Evolutionary conservation across 2,329 filamentous ascomycete genomes (phyloP).

Genomic region (Akanthomyces dipterigenus): DNA sequence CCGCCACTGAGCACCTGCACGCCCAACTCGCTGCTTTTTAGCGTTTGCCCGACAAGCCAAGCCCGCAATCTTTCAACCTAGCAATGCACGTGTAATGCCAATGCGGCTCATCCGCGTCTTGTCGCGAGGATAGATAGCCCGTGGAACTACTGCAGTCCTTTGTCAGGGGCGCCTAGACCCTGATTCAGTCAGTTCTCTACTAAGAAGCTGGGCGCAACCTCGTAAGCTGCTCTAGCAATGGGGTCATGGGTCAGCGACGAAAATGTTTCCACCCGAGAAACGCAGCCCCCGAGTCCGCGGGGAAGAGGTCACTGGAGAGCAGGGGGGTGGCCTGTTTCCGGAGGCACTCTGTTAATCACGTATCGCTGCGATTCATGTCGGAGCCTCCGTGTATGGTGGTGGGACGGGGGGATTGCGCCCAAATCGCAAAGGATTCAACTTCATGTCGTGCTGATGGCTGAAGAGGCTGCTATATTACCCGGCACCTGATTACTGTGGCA

Average conservation of each 20-base stretch:
- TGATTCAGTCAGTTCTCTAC: background rate
- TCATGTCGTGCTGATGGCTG: background rate
- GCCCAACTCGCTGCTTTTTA: background rate
- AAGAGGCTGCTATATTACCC: background rate
- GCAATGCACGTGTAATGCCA: background rate
- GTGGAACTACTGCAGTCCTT: background rate
- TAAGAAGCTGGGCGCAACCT: background rate
- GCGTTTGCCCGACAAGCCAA: background rate
- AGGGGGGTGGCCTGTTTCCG: background rate
- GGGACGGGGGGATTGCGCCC: background rate
- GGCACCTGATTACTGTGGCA: no score
- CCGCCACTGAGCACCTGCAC: background rate
- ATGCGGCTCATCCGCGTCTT: background rate
- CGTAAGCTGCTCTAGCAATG: background rate
- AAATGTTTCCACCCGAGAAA: background rate
- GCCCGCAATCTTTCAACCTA: background rate
- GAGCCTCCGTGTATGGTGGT: background rate
- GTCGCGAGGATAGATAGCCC: background rate
- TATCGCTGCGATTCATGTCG: conserved; percentile 1
- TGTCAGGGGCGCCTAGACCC: background rate
- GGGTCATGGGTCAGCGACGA: background rate
- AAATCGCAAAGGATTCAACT: background rate
- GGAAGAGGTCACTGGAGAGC: background rate
- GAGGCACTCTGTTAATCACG: conserved; percentile 1
- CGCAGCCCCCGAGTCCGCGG: background rate